Conservation (phyloP, 192 early-diverging fungal genomes). For the Podila verticillata region DNA sequence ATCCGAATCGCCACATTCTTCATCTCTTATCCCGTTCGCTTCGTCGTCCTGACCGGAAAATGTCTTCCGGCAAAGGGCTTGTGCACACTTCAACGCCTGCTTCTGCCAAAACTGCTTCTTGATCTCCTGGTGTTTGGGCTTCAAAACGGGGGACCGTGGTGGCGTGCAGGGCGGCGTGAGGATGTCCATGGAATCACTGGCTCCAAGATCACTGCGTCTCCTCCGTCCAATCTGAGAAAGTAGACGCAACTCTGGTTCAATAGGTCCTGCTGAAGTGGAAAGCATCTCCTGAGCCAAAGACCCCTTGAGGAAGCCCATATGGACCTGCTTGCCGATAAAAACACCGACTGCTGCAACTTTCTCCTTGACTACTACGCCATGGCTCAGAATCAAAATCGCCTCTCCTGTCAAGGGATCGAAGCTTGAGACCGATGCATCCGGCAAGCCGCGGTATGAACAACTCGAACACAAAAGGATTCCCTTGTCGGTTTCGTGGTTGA, state of each 20-base stretch:
- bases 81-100: constrained; percentile 8
- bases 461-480: constrained; percentile 5
- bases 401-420: constrained; percentile 31
- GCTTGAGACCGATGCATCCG: constrained; percentile 26
- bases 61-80: neutral
- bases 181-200: constrained; percentile 11
- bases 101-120: constrained; percentile 7
- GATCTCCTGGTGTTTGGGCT: neutral
- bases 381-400: constrained; percentile 22
- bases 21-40: neutral
- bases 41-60: neutral
- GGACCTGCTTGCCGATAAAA: constrained; percentile 47
- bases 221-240: neutral
- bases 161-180: constrained; percentile 44
- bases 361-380: constrained; percentile 40
- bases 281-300: constrained; percentile 44
- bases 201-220: neutral
- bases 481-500: neutral
- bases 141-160: constrained; percentile 31
- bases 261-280: constrained; percentile 6
- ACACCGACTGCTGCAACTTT: constrained; percentile 41
- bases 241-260: neutral
- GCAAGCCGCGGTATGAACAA: constrained; percentile 39
- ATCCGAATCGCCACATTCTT: neutral
- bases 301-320: constrained; percentile 46